Evolutionary conservation across 768 basidiomycete species (phyloP).

Genomic region (Pholiota molesta): DNA sequence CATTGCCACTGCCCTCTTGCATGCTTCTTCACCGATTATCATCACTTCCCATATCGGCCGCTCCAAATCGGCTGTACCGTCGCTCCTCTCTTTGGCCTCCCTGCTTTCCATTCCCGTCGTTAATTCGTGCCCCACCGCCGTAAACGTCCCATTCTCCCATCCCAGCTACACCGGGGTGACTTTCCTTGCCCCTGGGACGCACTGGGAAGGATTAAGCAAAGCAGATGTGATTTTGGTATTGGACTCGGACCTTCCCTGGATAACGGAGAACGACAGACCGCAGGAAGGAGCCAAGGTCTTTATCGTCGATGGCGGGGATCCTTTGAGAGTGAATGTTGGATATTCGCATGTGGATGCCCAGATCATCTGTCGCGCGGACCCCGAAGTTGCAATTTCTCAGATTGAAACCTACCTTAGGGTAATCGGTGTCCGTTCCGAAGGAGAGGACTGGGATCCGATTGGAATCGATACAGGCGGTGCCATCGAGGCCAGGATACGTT

Average conservation of each 20-base stretch:
- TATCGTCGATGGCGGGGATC: conserved; percentile 64
- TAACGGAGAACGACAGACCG: conserved; percentile 51
- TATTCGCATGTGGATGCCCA: conserved; percentile 59
- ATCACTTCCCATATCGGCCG: conserved; percentile 67
- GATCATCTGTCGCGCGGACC: conserved; percentile 60
- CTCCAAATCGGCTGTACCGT: conserved; percentile 46
- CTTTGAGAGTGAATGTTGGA: conserved; percentile 53
- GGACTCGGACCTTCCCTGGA: conserved; percentile 72
- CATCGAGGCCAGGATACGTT: conserved; percentile 8
- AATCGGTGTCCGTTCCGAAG: conserved; percentile 22
- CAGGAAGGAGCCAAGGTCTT: conserved; percentile 50
- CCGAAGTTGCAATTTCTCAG: conserved; percentile 52
- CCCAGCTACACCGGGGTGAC: conserved; percentile 55
- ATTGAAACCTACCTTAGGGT: conserved; percentile 40
- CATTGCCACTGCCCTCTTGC: conserved; percentile 52
- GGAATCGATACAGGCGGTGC: neutral
- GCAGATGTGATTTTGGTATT: conserved; percentile 69
- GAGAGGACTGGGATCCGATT: conserved; percentile 10
- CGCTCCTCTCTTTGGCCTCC: conserved; percentile 51
- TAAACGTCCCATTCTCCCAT: conserved; percentile 61
- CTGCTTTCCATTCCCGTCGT: conserved; percentile 59
- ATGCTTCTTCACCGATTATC: conserved; percentile 59
- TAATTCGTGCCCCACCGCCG: conserved; percentile 48
- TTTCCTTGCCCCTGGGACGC: conserved; percentile 47
- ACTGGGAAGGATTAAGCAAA: conserved; percentile 47